A percentile compares a stretch with the other conserved stretches of the same genome.
These are phyloP conservation scores for Pontederia paniculata DNA, from an alignment of 176 grass and related monocot species.

Conservation along the genomic window DNA sequence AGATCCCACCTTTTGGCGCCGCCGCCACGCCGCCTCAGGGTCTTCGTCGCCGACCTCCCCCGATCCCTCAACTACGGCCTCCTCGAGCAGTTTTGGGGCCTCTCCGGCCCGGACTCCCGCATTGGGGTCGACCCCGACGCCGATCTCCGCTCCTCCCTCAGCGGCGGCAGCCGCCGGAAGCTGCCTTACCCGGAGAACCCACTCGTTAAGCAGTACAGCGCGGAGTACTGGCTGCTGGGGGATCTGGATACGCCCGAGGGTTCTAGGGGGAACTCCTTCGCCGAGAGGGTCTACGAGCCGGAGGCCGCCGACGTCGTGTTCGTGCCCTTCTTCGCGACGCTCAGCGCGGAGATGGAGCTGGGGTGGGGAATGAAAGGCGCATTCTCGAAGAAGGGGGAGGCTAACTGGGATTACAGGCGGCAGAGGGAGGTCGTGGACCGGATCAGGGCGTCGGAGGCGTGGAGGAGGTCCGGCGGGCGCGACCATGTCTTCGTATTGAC, in stretches of 20 bases:
- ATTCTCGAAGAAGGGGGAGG: slow-evolving; percentile 50
- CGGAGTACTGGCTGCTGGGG: slow-evolving; percentile 84
- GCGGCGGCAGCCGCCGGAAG: not conserved
- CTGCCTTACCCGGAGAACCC: slow-evolving; percentile 7
- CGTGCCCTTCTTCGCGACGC: slow-evolving; percentile 82
- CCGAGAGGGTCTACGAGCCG: slow-evolving; percentile 45
- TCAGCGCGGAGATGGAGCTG: slow-evolving; percentile 89
- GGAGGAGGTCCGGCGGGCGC: slow-evolving; percentile 62
- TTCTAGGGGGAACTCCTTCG: not conserved
- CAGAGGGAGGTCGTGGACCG: slow-evolving; percentile 70
- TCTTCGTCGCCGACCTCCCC: slow-evolving; percentile 75
- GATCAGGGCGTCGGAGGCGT: slow-evolving; percentile 44
- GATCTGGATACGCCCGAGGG: slow-evolving; percentile 35
- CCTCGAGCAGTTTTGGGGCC: slow-evolving; percentile 60
- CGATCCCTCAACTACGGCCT: slow-evolving; percentile 67
- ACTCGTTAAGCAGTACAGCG: slow-evolving; percentile 53
- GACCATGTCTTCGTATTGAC: slow-evolving; percentile 79
- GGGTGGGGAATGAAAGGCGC: slow-evolving; percentile 68
- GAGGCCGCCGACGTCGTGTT: slow-evolving; percentile 69
- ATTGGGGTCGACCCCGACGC: slow-evolving; percentile 37
- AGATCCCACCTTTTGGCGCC: slow-evolving; percentile 20
- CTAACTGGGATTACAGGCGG: slow-evolving; percentile 49
- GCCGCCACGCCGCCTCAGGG: slow-evolving; percentile 29
- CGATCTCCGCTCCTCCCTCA: slow-evolving; percentile 21
- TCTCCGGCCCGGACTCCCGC: slow-evolving; percentile 55